phyloP scores from a whole-genome alignment of 148 eudicot genomes.

The Amaranthus cruentus region DNA sequence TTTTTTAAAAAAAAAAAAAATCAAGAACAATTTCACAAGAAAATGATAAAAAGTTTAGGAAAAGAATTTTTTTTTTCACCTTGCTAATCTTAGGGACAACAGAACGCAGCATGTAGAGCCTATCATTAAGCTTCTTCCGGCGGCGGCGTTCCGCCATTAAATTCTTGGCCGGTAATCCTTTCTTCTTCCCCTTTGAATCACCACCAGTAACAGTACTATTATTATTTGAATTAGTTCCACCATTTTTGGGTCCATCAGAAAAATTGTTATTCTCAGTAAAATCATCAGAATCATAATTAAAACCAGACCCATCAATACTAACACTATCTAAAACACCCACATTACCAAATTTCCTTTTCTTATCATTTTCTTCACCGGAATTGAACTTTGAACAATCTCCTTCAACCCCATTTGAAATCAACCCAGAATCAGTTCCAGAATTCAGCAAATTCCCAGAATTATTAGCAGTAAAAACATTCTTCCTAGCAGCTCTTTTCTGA shows the following conservation, averaged over 20 bases:
- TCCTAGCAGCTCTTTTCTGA: conserved; percentile 90
- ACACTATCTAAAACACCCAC: conserved; percentile 46
- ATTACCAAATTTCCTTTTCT: conserved; percentile 39
- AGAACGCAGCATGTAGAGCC: conserved; percentile 84
- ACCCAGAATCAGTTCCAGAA: conserved; percentile 22
- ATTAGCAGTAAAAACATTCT: conserved; percentile 33
- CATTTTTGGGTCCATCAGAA: conserved; percentile 37
- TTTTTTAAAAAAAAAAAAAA: neutral
- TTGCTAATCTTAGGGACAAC: conserved; percentile 97
- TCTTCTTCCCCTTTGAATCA: conserved; percentile 76
- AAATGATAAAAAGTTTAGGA: conserved; percentile 30
- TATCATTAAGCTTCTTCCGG: conserved; percentile 90
- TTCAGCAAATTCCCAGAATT: conserved; percentile 29
- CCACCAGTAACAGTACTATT: conserved; percentile 41
- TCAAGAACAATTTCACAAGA: conserved; percentile 19
- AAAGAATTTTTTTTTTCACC: conserved; percentile 35
- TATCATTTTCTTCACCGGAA: conserved; percentile 20
- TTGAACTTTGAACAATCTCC: conserved; percentile 20
- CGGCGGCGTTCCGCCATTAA: conserved; percentile 92
- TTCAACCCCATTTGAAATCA: conserved; percentile 13
- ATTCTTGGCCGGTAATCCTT: conserved; percentile 86
- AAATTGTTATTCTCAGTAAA: conserved; percentile 36
- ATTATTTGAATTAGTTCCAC: conserved; percentile 51
- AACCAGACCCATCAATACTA: conserved; percentile 62
- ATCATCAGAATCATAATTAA: conserved; percentile 86